Evolutionary conservation across 768 basidiomycete species (phyloP), one percentile per base, ranked within the genome.

Genomic region (Heimioporus sp.): DNA sequence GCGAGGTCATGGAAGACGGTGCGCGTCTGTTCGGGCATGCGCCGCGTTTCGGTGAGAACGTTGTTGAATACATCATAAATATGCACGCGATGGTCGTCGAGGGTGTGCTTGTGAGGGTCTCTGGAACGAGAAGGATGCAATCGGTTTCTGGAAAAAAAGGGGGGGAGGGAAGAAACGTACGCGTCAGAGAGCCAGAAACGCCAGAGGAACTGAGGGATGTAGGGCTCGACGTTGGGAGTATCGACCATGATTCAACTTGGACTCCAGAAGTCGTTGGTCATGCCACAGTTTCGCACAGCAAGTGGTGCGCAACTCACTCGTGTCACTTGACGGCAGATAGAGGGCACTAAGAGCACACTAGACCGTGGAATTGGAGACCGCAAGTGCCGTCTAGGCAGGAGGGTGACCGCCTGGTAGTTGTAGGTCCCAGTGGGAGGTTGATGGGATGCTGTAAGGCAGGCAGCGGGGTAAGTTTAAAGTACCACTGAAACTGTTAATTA

Each of bases 31-130:
- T 72, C 69, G 0, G 71, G 76, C 17, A 66, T 62, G 31, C 74
- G 64, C 31, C 75, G 65, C 21, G 72, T 74, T 62, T 83, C 80
- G 20, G 68, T 66, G 21, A 84, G 69, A 11, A 71, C 66, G 56
- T 81, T 80, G 30, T 79, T 68, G 55, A 79, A 80, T 8, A 80
- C 72, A 53, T 82, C 74, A 54, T 81, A 82, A 3, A 75, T 59
- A 56, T 83, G 81, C 31, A 83, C 57, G 30, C 80, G 69, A 58
- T 58, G 75, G 61, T 56, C 71, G 55, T 52, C 71, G 54, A 58
- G 46, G 53, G 64, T 58, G 61, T 64, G 63, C 40, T 63, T 70
- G 32, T 48, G 61, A n/a, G 59, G 54, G 49, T 64, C 65, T n/a
- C 67, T 68, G 49, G 31, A 39, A 10, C 9, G 13, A 30, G 8